These are phyloP conservation scores for Gigaspora rosea DNA, from an alignment of 192 early-diverging fungal genomes.

Conservation along the genomic window DNA sequence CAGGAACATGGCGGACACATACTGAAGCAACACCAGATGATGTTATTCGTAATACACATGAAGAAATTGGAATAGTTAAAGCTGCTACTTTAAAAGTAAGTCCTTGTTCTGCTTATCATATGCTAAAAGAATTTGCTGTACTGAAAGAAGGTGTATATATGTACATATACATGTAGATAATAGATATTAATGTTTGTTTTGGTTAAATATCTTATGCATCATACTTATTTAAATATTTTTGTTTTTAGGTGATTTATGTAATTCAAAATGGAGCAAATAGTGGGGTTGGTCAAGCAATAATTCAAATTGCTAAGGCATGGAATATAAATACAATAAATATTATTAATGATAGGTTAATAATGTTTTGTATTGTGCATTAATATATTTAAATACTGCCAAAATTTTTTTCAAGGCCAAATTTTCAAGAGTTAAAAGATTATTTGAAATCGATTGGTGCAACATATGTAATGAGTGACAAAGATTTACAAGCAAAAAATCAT, in stretches of 20 bases:
- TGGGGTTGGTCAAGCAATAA: too few relatives aligned
- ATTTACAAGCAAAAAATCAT: conserved; percentile 55
- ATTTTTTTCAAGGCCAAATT: conserved; percentile 48
- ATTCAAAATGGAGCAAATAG: too few relatives aligned
- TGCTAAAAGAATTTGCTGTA: conserved; percentile 81
- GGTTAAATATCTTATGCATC: not conserved
- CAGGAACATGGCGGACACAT: conserved; percentile 85
- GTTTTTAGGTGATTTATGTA: too few relatives aligned
- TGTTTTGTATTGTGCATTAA: too few relatives aligned
- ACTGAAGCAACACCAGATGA: conserved; percentile 50
- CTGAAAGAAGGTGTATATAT: conserved; percentile 53
- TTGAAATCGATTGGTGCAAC: conserved; percentile 66
- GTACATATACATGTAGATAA: too few relatives aligned
- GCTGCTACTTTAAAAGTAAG: conserved; percentile 87
- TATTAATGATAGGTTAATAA: too few relatives aligned
- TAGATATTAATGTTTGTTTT: not conserved
- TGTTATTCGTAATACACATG: conserved; percentile 48
- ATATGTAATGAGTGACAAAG: conserved; percentile 73
- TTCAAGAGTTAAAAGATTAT: conserved; percentile 53
- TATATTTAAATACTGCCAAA: too few relatives aligned
- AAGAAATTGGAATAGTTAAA: conserved; percentile 43
- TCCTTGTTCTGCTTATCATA: conserved; percentile 79
- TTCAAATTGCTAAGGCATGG: too few relatives aligned
- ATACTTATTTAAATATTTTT: not conserved
- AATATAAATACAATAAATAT: too few relatives aligned